Base-by-base conservation (phyloP, 176 grass and related monocot species). In the Pharus latifolius region DNA sequence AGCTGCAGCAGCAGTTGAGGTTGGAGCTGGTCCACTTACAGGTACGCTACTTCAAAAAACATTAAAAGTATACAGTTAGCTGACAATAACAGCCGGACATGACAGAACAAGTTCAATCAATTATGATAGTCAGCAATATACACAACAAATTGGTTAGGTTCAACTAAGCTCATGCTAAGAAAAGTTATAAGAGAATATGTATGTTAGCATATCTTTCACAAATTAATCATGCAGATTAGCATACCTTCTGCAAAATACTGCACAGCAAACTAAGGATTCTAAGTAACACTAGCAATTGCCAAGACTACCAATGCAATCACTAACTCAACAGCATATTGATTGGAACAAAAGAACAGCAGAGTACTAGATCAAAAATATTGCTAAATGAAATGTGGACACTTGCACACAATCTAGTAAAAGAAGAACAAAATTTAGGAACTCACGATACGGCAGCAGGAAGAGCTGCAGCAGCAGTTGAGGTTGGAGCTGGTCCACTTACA, bases 381-480 rank as follows among this genome's bases (percentile, higher is more conserved):
- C n/a, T n/a, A n/a, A n/a, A n/a, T n/a, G n/a, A n/a, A n/a, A n/a
- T n/a, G n/a, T n/a, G n/a, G n/a, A n/a, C n/a, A n/a, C n/a, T n/a
- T n/a, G n/a, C n/a, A n/a, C n/a, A n/a, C n/a, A n/a, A n/a, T 35
- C n/a, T 57, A 23, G n/a, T n/a, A 31, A 10, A 25, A 31, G 11
- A 67, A 75, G 55, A 12, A 20, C 26, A 32, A 25, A 28, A 69
- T 52, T 10, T 33, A 12, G 10, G 18, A 65, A 59, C 84, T 77
- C 69, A 87, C 79, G 40, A 34, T 35, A 51, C 31, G 49, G 59
- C 49, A 55, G 50, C 76, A 23, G 67, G 56, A 18, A 76, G 62
- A 70, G 73, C 18, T 43, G 80, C 19, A 6, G 42, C 7, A 38
- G 70, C 31, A 15, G 49, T 62, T 33, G 63, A 29, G 76, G 63